These are phyloP conservation scores for Mortierella sp. DNA, from an alignment of 371 early-diverging fungal species.

Conservation along the genomic window DNA sequence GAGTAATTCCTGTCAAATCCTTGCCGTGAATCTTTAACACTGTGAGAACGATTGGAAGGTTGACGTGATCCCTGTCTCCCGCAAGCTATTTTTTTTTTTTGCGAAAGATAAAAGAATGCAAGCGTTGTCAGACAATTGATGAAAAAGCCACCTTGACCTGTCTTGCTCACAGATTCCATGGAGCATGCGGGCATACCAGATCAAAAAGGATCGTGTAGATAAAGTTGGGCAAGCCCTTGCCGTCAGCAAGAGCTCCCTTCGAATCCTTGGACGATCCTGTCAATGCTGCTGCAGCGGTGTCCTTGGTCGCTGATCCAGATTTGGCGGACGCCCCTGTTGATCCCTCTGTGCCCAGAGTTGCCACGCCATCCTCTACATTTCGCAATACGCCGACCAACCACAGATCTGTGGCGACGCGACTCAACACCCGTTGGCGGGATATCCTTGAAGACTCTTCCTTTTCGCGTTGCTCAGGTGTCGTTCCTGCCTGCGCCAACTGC, in stretches of 20 bases:
- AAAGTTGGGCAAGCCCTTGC: conserved; percentile 51
- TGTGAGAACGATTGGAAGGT: conserved; percentile 81
- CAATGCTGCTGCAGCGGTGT: conserved; percentile 70
- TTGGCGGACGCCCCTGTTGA: conserved; percentile 60
- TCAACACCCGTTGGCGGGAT: conserved; percentile 73
- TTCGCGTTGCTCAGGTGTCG: conserved; percentile 86
- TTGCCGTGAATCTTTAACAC: conserved; percentile 82
- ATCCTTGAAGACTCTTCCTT: conserved; percentile 87
- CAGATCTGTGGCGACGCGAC: conserved; percentile 87
- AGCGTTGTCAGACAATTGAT: not conserved
- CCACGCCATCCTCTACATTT: conserved; percentile 75
- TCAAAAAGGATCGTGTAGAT: conserved; percentile 57
- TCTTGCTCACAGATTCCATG: not conserved
- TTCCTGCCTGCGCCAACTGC: conserved; percentile 58
- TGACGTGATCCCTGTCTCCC: conserved; percentile 72
- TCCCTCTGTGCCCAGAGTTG: conserved; percentile 64
- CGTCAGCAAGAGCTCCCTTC: conserved; percentile 33
- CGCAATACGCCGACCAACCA: conserved; percentile 87
- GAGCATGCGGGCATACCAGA: conserved; percentile 37
- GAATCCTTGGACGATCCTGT: conserved; percentile 48
- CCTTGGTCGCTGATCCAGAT: conserved; percentile 58
- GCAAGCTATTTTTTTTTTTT: conserved; percentile 49
- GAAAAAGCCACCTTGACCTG: not conserved
- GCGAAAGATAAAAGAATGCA: not conserved
- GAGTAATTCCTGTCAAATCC: conserved; percentile 65